Base-by-base conservation (phyloP, 768 basidiomycete species). In the Pleurotus djamor region DNA sequence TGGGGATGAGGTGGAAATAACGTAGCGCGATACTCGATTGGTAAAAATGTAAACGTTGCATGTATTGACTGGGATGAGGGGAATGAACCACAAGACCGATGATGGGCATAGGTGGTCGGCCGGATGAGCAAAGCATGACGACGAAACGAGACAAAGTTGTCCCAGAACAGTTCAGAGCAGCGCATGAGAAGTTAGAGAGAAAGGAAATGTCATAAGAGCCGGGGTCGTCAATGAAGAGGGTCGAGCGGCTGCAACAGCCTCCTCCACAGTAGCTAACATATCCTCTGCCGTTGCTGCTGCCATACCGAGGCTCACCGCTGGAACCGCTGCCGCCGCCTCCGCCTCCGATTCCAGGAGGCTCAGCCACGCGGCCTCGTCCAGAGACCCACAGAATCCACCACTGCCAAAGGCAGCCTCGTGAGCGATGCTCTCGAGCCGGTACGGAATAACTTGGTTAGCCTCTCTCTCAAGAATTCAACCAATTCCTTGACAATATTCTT, bases 361-460 rank as follows among this genome's bases (percentile, higher is more conserved):
- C 82, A 73, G 55, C 83, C 74, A 37, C n/a, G n/a, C 83, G 72
- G 7, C 87, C 87, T 59, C 91, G 81, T n/a, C 86, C 82, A 48
- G 76, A 57, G 79, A 66, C 38, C 84, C 80, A 35, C 82, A 75
- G 43, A 82, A 79, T 41, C 71, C 84, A 73, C 79, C 75, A 35
- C 79, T 74, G 43, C 88, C 88, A 69, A 91, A 93, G 56, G 89
- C 82, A 34, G 84, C 79, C 74, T 98, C 96, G 58, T 88, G 84
- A 4, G 88, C 86, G 60, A 98, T 87, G 9, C 88, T 85, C 69
- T 95, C 92, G 57, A 99, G 80, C 95, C 96, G 98, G 2, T 70
- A 57, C 0, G 97, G 97, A 59, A 95, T 91, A 52, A 96, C 94
- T 71, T 97, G 95, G 72, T 98, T 96, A 54, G 96, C 96, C n/a